Base-by-base conservation (phyloP, 2,329 filamentous ascomycete genomes). In the Pseudogymnoascus sp. region DNA sequence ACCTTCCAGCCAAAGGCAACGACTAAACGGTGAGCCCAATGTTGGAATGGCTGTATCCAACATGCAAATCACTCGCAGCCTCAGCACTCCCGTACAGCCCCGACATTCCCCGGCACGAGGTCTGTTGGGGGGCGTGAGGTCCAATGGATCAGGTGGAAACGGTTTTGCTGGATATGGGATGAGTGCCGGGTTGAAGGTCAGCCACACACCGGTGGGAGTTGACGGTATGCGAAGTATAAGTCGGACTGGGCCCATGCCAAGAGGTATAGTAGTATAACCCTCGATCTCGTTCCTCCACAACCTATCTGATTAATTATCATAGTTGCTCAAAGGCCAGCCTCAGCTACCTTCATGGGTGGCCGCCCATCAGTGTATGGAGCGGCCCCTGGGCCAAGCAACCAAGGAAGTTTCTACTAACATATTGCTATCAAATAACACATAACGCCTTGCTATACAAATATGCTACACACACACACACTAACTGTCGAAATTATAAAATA, bases 141-240 rank as follows among this genome's bases (percentile, higher is more conserved):
- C 37, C 8, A 71, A 67, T 59, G 55, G 18, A 61, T 59, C 58
- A 15, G 62, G 62, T 40, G 33, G 58, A 27, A 62, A 63, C 59
- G 68, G 69, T 1, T 69, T 72, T 35, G 63, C 67, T 36, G 70
- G 70, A 6, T 73, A 73, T 62, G 72, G 72, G 18, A 69, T 73
- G 69, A 72, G 71, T 60, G 71, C 72, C 40, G 71, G 71, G 48
- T 61, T 73, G 15, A 73, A 72, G 65, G 69, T 71, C 25, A 72
- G 72, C 59, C 69, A 72, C 58, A 66, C 69, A 58, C 42, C 64
- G 4, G 5, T 18, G 29, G 29, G 48, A 33, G 48, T 55, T 10
- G 48, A 55, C 2, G 48, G 29, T 2, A 55, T 55, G 27, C 48
- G 48, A 13, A 55, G 48, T 55, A 13, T 55, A 15, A 55, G 48